A percentile compares a stretch with the other conserved stretches of the same genome.
These are phyloP conservation scores for Phylloporus sp. DNA, from an alignment of 768 basidiomycete genomes.

Conservation along the genomic window DNA sequence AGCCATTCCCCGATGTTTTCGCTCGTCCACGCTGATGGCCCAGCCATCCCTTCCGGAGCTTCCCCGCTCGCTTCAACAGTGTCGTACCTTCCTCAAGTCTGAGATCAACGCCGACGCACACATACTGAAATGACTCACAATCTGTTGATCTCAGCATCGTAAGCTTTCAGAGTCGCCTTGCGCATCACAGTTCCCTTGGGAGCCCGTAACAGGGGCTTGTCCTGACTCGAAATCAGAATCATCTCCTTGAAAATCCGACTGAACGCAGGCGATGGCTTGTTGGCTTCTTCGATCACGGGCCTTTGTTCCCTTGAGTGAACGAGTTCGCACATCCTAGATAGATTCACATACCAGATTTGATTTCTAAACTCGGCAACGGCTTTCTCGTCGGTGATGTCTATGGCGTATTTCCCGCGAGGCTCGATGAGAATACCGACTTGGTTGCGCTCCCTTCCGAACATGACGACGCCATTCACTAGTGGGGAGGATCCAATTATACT, in stretches of 20 bases:
- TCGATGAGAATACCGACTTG: conserved; percentile 30
- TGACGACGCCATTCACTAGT: conserved; percentile 17
- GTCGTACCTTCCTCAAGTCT: conserved; percentile 21
- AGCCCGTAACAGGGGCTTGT: conserved; percentile 41
- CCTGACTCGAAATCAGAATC: conserved; percentile 40
- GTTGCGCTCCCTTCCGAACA: conserved; percentile 29
- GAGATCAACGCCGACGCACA: background rate
- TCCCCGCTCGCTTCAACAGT: conserved; percentile 23
- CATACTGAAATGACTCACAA: too few relatives aligned
- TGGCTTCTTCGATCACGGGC: conserved; percentile 40
- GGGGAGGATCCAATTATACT: conserved; percentile 12
- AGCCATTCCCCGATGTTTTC: too few relatives aligned
- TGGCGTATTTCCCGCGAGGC: too few relatives aligned
- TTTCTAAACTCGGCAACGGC: conserved; percentile 33
- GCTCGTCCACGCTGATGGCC: too few relatives aligned
- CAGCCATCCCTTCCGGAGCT: too few relatives aligned
- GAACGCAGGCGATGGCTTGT: conserved; percentile 35
- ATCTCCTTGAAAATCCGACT: conserved; percentile 49
- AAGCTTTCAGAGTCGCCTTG: conserved; percentile 36
- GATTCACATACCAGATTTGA: conserved; percentile 31
- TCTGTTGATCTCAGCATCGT: conserved; percentile 42
- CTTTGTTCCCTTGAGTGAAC: conserved; percentile 12
- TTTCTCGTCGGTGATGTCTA: too few relatives aligned
- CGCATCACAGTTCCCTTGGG: conserved; percentile 44
- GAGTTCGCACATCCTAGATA: too few relatives aligned